Percentiles rank a stretch among this genome's conserved stretches.
These are phyloP conservation scores for Parafenestella ontariensis DNA, from an alignment of 2,329 filamentous ascomycete species.

Conservation along the genomic window DNA sequence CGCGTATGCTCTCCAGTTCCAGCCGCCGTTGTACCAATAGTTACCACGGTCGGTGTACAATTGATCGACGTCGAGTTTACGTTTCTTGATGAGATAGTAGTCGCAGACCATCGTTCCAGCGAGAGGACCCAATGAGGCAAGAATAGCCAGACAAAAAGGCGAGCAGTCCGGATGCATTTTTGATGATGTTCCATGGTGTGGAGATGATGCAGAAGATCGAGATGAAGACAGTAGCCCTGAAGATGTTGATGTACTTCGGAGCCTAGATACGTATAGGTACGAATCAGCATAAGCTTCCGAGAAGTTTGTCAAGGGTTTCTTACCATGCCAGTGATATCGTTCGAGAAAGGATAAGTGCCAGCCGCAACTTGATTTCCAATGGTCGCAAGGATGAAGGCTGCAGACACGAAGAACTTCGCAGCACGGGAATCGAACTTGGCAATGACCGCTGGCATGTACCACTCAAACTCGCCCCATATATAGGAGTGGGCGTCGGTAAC, in stretches of 20 bases:
- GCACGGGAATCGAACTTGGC: conserved; percentile 53
- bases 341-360: conserved; percentile 48
- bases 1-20: conserved; percentile 45
- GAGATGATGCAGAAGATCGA: conserved; percentile 44
- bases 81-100: conserved; percentile 46
- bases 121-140: conserved; percentile 47
- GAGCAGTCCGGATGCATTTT: conserved; percentile 44
- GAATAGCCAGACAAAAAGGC: conserved; percentile 47
- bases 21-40: conserved; percentile 43
- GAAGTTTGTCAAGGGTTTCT: background rate
- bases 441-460: conserved; percentile 59
- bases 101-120: conserved; percentile 46
- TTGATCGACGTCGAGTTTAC: conserved; percentile 44
- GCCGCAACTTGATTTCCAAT: conserved; percentile 54
- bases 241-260: conserved; percentile 48
- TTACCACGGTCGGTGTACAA: conserved; percentile 42
- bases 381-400: conserved; percentile 52
- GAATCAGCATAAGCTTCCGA: background rate
- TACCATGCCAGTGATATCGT: conserved; percentile 42
- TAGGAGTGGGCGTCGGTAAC: conserved; percentile 56
- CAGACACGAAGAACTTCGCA: conserved; percentile 52
- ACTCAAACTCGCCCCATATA: conserved; percentile 56
- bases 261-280: conserved; percentile 2
- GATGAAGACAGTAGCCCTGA: conserved; percentile 44
- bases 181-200: conserved; percentile 49